A percentile compares a stretch with the other conserved stretches of the same genome.
phyloP scores from a whole-genome alignment of 2,329 filamentous ascomycete genomes.

The Fusarium gaditjirri region DNA sequence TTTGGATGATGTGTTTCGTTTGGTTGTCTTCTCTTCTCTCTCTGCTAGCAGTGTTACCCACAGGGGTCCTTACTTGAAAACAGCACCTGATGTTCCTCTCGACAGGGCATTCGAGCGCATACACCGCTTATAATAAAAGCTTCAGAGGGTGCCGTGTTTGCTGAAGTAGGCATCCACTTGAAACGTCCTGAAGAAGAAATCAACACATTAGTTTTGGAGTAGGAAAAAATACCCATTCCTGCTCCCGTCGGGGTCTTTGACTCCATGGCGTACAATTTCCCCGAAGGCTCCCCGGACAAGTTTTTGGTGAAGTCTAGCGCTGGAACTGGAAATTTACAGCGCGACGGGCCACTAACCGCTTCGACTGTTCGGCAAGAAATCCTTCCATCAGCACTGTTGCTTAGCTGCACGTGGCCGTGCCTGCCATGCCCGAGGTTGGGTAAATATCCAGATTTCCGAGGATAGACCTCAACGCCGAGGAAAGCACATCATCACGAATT shows the following conservation, averaged over 20 bases:
- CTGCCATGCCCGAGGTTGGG: neutral
- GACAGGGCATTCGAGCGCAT: conserved; percentile 22
- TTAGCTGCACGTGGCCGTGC: conserved; percentile 2
- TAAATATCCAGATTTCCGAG: conserved; percentile 9
- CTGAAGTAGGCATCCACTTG: neutral
- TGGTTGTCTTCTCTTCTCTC: conserved; percentile 7
- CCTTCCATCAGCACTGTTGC: neutral
- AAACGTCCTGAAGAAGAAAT: conserved; percentile 2
- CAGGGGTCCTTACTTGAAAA: conserved; percentile 15
- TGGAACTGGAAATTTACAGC: conserved; percentile 9
- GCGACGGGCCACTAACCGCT: conserved; percentile 1
- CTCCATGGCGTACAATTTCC: neutral
- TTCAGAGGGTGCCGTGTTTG: neutral
- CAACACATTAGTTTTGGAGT: neutral
- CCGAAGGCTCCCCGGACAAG: conserved; percentile 1
- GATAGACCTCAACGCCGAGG: neutral
- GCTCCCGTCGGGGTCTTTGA: neutral
- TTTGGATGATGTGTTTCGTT: conserved; percentile 18
- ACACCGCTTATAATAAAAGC: conserved; percentile 27
- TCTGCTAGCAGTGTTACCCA: neutral
- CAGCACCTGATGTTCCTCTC: conserved; percentile 20
- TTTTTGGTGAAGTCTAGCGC: conserved; percentile 12
- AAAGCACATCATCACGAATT: conserved; percentile 6
- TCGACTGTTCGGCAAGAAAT: neutral
- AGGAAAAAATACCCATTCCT: neutral